A percentile compares a stretch with the other conserved stretches of the same genome.
Evolutionary conservation across 352 stramenopile genomes (phyloP).

Genomic region (Phytophthora melonis): DNA sequence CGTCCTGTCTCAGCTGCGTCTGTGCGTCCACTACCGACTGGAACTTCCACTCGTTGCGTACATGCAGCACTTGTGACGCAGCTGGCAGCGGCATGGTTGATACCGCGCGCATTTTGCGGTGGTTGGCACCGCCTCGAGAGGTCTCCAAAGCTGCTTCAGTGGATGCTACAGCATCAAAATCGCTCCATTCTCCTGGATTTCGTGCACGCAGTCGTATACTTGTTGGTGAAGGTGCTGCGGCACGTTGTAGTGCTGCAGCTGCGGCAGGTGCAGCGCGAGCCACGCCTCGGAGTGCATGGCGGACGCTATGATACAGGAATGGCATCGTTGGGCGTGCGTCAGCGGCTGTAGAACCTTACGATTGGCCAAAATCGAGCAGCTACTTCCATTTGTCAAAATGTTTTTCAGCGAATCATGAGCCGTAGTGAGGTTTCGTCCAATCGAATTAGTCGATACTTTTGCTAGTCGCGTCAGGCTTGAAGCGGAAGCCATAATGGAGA

Average conservation of each 20-base stretch:
- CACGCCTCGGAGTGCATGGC: constrained; percentile 39
- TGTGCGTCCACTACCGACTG: constrained; percentile 49
- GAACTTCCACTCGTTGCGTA: constrained; percentile 54
- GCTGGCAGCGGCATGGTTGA: constrained; percentile 19
- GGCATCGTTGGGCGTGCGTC: constrained; percentile 13
- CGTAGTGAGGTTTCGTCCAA: not conserved
- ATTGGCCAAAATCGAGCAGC: constrained; percentile 22
- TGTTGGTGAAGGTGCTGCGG: constrained; percentile 42
- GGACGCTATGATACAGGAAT: constrained; percentile 24
- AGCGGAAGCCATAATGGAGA: not conserved
- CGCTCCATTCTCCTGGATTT: constrained; percentile 23
- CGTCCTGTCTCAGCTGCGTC: constrained; percentile 41
- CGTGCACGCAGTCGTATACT: constrained; percentile 46
- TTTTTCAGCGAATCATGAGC: not conserved
- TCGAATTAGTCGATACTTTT: constrained; percentile 5
- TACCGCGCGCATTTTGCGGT: constrained; percentile 37
- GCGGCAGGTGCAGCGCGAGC: constrained; percentile 49
- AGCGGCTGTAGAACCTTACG: not conserved
- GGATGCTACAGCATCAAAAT: constrained; percentile 35
- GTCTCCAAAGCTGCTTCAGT: constrained; percentile 4
- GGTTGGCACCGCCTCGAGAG: constrained; percentile 5
- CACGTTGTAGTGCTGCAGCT: constrained; percentile 52
- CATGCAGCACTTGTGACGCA: constrained; percentile 31
- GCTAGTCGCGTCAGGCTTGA: constrained; percentile 4
- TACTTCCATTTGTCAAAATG: not conserved